Percentiles rank a stretch among this genome's conserved stretches.
These are phyloP conservation scores for Flaveria linearis DNA, from an alignment of 129 eudicot genomes.

Conservation along the genomic window DNA sequence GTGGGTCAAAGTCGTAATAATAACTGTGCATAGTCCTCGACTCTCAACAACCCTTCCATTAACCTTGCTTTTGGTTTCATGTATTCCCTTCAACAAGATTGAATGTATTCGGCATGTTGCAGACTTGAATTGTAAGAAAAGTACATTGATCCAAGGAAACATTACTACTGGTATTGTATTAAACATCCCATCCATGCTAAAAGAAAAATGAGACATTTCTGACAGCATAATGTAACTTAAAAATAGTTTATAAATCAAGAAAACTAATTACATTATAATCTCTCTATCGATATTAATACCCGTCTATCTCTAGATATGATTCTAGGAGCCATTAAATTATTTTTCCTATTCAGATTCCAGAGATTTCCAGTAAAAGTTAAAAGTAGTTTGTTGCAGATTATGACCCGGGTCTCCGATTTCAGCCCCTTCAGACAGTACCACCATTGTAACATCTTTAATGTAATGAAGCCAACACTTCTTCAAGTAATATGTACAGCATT, in stretches of 20 bases:
- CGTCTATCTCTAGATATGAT: constrained; percentile 5
- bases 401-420: constrained; percentile 13
- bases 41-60: too few relatives aligned
- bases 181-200: background rate
- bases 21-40: too few relatives aligned
- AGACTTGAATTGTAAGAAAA: too few relatives aligned
- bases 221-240: background rate
- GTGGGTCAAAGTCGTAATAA: too few relatives aligned
- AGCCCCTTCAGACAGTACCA: constrained; percentile 14
- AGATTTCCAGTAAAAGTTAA: constrained; percentile 30
- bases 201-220: background rate
- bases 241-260: background rate
- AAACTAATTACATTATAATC: constrained; percentile 3
- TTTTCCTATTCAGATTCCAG: background rate
- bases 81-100: too few relatives aligned
- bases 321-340: background rate
- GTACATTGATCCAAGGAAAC: too few relatives aligned
- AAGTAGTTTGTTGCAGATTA: constrained; percentile 28
- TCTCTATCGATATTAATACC: background rate
- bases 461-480: constrained; percentile 68
- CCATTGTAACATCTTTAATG: constrained; percentile 41
- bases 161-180: background rate
- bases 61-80: too few relatives aligned
- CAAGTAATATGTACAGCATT: constrained; percentile 50
- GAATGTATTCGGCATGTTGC: too few relatives aligned